A percentile compares a stretch with the other conserved stretches of the same genome.
Evolutionary conservation across 495 filamentous ascomycete genomes (phyloP).

Genomic region (Aspergillus nanangensis): DNA sequence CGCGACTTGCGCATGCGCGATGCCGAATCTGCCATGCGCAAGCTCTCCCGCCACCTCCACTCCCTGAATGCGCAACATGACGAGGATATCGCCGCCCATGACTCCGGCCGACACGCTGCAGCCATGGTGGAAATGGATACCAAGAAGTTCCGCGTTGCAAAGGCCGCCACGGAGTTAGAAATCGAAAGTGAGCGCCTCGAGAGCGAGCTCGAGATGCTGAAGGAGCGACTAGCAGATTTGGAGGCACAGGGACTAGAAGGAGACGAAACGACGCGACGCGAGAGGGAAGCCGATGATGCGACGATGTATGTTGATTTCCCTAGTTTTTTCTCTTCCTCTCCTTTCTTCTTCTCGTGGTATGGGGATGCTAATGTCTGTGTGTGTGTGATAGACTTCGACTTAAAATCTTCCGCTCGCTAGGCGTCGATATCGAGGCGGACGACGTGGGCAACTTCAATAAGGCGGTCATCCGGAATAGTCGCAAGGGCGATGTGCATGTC

Average conservation of each 20-base stretch:
- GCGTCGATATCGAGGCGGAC: conserved; percentile 84
- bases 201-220: conserved; percentile 72
- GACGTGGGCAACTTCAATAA: conserved; percentile 76
- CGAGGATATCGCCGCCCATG: conserved; percentile 66
- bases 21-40: conserved; percentile 64
- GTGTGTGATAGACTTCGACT: conserved; percentile 60
- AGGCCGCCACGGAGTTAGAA: conserved; percentile 81
- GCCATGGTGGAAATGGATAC: conserved; percentile 82
- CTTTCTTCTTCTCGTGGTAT: not conserved
- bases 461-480: conserved; percentile 80
- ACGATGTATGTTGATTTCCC: conserved; percentile 41
- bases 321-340: not conserved
- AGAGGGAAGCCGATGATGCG: conserved; percentile 58
- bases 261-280: conserved; percentile 49
- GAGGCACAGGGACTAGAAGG: conserved; percentile 75
- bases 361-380: conserved; percentile 10
- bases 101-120: conserved; percentile 68
- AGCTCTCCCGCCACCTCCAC: conserved; percentile 66
- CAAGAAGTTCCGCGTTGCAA: conserved; percentile 91
- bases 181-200: conserved; percentile 87
- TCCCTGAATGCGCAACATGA: conserved; percentile 65
- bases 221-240: conserved; percentile 70
- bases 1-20: conserved; percentile 72
- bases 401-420: conserved; percentile 86
- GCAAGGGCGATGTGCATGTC: conserved; percentile 88